Conservation (phyloP, 805 yeast species). For the Saccharomycopsis fibuligera region DNA sequence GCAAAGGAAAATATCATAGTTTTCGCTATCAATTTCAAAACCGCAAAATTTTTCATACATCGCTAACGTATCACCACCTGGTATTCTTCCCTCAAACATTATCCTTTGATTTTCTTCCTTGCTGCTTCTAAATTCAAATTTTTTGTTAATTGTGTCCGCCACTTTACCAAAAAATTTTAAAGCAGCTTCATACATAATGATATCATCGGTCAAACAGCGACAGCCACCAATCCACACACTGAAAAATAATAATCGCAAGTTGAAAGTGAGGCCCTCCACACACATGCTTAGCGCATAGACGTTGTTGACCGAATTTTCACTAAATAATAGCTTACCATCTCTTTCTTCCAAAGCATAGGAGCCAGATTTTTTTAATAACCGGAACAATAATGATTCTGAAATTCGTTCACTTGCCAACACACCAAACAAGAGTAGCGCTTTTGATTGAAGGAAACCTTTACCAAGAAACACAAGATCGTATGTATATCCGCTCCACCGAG, state of each 20-base stretch:
- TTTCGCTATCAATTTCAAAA: background rate
- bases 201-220: background rate
- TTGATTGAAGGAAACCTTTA: slow-evolving; percentile 38
- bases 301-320: background rate
- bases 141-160: background rate
- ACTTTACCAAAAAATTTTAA: background rate
- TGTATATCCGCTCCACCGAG: slow-evolving; percentile 45
- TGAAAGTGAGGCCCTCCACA: background rate
- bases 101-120: background rate
- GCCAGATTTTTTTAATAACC: background rate
- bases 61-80: background rate
- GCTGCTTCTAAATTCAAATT: background rate
- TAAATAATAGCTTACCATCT: background rate
- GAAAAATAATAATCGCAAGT: background rate
- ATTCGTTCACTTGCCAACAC: slow-evolving; percentile 30
- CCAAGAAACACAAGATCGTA: slow-evolving; percentile 40
- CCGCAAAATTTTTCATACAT: background rate
- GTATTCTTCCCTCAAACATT: background rate
- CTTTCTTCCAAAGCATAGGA: background rate
- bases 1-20: slow-evolving; percentile 3
- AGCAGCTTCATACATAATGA: background rate
- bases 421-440: slow-evolving; percentile 47
- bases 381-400: background rate
- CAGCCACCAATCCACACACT: slow-evolving; percentile 1
- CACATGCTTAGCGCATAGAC: slow-evolving; percentile 1